Percentiles rank a stretch among this genome's conserved stretches.
Conservation (phyloP, 2,329 filamentous ascomycete species). For the Mollisia scopiformis region DNA sequence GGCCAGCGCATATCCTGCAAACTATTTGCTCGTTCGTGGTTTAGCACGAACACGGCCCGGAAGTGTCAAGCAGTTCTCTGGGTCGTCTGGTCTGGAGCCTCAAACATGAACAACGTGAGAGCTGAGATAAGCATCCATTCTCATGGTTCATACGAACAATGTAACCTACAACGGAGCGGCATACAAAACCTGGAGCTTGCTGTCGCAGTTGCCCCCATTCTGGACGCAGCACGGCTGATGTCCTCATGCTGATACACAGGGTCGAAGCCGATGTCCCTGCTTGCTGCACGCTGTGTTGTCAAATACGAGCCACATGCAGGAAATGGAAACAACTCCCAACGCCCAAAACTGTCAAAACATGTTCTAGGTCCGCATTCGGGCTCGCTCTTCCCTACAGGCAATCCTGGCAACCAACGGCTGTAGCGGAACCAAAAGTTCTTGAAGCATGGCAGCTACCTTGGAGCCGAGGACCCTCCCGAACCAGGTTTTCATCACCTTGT, state of each 20-base stretch:
- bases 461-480: neutral
- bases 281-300: conserved; percentile 13
- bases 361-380: neutral
- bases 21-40: neutral
- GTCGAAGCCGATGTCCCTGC: neutral
- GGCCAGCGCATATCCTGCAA: neutral
- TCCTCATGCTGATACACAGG: neutral
- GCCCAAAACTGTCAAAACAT: neutral
- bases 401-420: neutral
- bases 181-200: neutral
- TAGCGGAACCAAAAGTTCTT: neutral
- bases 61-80: neutral
- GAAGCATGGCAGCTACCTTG: neutral
- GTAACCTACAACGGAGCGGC: neutral
- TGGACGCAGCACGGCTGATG: neutral
- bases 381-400: neutral
- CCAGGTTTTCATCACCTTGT: neutral
- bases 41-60: neutral
- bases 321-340: neutral
- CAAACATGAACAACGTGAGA: neutral
- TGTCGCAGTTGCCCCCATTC: neutral
- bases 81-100: neutral
- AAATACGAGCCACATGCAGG: conserved; percentile 7
- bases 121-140: conserved; percentile 1
- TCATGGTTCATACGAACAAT: too few relatives aligned